These are phyloP conservation scores for Hortaea werneckii DNA, from an alignment of 2,329 filamentous ascomycete species.

Conservation along the genomic window DNA sequence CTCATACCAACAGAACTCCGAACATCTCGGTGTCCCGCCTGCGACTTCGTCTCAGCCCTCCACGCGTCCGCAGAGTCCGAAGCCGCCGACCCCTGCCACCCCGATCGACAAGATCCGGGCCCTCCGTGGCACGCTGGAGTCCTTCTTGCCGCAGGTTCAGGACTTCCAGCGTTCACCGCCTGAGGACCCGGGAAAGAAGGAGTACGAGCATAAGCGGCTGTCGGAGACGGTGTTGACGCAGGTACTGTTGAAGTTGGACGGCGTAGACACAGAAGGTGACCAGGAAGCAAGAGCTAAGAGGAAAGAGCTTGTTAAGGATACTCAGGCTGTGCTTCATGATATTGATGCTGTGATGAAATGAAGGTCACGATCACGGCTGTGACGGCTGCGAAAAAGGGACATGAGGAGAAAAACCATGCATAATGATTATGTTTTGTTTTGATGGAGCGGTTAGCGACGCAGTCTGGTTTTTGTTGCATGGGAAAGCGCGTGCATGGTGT, in stretches of 20 bases:
- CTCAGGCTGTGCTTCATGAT: slow-evolving; percentile 55
- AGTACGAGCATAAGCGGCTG: slow-evolving; percentile 64
- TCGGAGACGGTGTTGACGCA: slow-evolving; percentile 69
- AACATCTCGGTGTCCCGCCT: slow-evolving; percentile 25
- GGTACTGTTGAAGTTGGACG: slow-evolving; percentile 66
- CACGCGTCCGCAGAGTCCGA: slow-evolving; percentile 30
- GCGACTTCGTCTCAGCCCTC: slow-evolving; percentile 10
- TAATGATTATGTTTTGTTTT: not conserved
- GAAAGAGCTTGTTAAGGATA: slow-evolving; percentile 63
- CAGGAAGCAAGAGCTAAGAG: slow-evolving; percentile 52
- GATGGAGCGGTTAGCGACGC: not conserved
- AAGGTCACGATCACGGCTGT: not conserved
- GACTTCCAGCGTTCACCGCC: slow-evolving; percentile 56
- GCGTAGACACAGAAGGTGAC: slow-evolving; percentile 63
- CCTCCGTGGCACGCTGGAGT: slow-evolving; percentile 55
- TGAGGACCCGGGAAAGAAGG: slow-evolving; percentile 53
- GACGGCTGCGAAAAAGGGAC: too few relatives aligned
- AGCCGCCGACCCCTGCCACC: slow-evolving; percentile 30
- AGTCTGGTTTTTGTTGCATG: too few relatives aligned
- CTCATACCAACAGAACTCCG: slow-evolving; percentile 17
- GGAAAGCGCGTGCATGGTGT: too few relatives aligned
- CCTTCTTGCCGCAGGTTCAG: slow-evolving; percentile 54
- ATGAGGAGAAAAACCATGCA: not conserved
- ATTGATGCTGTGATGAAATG: slow-evolving; percentile 44
- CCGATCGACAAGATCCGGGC: slow-evolving; percentile 55